These are phyloP conservation scores for Paecilomyces dactylethromorphus DNA, from an alignment of 2,329 filamentous ascomycete genomes.

Conservation along the genomic window DNA sequence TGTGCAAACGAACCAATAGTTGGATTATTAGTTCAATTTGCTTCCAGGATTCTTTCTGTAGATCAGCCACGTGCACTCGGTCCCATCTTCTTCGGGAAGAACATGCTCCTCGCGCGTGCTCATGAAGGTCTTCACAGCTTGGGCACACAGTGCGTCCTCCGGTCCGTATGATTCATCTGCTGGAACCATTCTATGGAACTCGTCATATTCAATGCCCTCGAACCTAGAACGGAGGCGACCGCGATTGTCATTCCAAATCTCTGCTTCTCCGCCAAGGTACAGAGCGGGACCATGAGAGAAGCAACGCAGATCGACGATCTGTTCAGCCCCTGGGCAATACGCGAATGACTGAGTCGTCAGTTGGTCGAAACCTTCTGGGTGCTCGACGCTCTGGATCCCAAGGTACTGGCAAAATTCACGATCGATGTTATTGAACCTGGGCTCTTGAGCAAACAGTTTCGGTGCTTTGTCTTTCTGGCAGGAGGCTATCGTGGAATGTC, in stretches of 20 bases:
- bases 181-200: background rate
- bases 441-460: background rate
- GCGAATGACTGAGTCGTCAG: background rate
- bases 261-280: background rate
- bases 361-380: background rate
- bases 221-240: background rate
- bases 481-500: background rate
- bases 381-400: background rate
- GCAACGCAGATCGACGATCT: background rate
- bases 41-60: background rate
- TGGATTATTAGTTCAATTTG: background rate
- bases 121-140: background rate
- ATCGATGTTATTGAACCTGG: background rate
- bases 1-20: too few species aligned
- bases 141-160: background rate
- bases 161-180: background rate
- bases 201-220: background rate
- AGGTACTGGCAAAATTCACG: background rate
- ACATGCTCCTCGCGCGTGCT: background rate
- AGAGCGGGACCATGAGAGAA: background rate
- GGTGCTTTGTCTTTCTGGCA: background rate
- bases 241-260: background rate
- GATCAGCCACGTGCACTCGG: background rate
- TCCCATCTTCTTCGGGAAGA: background rate
- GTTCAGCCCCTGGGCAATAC: background rate